These are phyloP conservation scores for Lichenothelia convexa DNA, from an alignment of 495 filamentous ascomycete genomes.

Conservation along the genomic window DNA sequence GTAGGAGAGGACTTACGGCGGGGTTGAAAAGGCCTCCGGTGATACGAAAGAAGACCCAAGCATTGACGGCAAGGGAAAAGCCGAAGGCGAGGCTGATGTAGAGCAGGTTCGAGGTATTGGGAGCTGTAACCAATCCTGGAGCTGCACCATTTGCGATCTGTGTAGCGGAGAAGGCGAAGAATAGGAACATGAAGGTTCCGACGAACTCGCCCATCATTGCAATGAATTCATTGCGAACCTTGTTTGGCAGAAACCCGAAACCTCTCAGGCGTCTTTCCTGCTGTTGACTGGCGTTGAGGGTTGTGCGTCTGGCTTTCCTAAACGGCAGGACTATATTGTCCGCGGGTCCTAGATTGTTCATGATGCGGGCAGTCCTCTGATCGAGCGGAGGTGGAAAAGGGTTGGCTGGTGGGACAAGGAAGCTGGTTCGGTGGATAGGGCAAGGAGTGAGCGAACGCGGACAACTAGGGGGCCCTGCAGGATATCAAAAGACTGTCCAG, in stretches of 20 bases:
- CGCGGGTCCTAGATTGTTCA: too few species aligned
- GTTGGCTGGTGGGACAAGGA: too few species aligned
- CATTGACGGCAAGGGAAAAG: conserved; percentile 15
- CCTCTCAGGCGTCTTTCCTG: not conserved
- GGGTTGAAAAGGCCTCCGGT: conserved; percentile 17
- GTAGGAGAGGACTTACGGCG: conserved; percentile 6
- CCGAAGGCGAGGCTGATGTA: conserved; percentile 15
- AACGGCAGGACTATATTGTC: conserved; percentile 11
- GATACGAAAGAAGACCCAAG: conserved; percentile 18
- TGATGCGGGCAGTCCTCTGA: too few species aligned
- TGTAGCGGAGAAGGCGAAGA: conserved; percentile 16
- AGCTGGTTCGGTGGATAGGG: too few species aligned
- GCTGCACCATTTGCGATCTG: conserved; percentile 16
- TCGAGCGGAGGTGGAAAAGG: too few species aligned
- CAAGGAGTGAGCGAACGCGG: too few species aligned
- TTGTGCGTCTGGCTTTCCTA: conserved; percentile 1
- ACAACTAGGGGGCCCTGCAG: too few species aligned
- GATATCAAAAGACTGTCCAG: too few species aligned
- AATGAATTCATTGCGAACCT: conserved; percentile 15
- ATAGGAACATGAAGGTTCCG: conserved; percentile 17
- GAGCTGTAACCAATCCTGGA: conserved; percentile 7
- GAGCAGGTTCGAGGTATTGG: conserved; percentile 10
- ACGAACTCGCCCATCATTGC: conserved; percentile 16
- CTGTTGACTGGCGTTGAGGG: not conserved
- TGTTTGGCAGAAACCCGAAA: conserved; percentile 12